Percentiles rank a stretch among this genome's conserved stretches.
phyloP scores from a whole-genome alignment of 2,329 filamentous ascomycete genomes.

The Fusarium protoensiforme region DNA sequence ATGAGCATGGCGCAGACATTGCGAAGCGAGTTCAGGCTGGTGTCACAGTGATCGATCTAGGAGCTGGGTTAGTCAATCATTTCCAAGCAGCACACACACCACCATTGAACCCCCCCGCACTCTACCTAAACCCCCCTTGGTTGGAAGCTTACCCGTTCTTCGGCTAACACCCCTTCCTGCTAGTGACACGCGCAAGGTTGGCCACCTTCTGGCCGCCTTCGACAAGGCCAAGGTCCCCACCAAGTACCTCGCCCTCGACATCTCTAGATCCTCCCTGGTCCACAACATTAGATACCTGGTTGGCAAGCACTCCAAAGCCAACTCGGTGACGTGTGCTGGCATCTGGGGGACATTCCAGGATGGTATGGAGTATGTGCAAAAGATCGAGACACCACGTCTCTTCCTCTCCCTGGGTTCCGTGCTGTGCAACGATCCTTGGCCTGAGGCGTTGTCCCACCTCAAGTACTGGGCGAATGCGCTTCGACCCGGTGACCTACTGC shows the following conservation, averaged over 20 bases:
- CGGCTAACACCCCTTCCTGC: slow-evolving; percentile 18
- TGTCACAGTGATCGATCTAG: slow-evolving; percentile 53
- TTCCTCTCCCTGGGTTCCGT: slow-evolving; percentile 56
- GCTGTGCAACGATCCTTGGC: slow-evolving; percentile 55
- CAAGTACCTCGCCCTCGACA: slow-evolving; percentile 54
- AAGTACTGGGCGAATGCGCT: slow-evolving; percentile 51
- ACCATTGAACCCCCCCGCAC: slow-evolving; percentile 14
- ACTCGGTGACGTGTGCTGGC: slow-evolving; percentile 49
- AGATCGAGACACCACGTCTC: slow-evolving; percentile 47
- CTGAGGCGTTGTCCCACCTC: slow-evolving; percentile 48
- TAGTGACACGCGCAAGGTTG: slow-evolving; percentile 55
- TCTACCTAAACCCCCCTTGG: slow-evolving; percentile 20
- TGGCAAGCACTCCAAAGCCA: slow-evolving; percentile 39
- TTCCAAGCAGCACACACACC: neutral
- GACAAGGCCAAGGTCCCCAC: slow-evolving; percentile 44
- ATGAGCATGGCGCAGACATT: slow-evolving; percentile 49
- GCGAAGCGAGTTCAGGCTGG: slow-evolving; percentile 43
- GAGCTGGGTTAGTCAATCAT: slow-evolving; percentile 52
- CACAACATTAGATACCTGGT: slow-evolving; percentile 49
- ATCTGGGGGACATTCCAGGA: slow-evolving; percentile 55
- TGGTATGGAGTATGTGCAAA: slow-evolving; percentile 46
- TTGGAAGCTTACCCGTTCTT: slow-evolving; percentile 29
- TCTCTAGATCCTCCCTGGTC: slow-evolving; percentile 50
- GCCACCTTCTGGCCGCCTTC: slow-evolving; percentile 50
- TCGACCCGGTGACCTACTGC: slow-evolving; percentile 48